Evolutionary conservation across 495 filamentous ascomycete species (phyloP), one percentile per base, ranked within the genome.

Genomic region (Polyplosphaeria fusca): DNA sequence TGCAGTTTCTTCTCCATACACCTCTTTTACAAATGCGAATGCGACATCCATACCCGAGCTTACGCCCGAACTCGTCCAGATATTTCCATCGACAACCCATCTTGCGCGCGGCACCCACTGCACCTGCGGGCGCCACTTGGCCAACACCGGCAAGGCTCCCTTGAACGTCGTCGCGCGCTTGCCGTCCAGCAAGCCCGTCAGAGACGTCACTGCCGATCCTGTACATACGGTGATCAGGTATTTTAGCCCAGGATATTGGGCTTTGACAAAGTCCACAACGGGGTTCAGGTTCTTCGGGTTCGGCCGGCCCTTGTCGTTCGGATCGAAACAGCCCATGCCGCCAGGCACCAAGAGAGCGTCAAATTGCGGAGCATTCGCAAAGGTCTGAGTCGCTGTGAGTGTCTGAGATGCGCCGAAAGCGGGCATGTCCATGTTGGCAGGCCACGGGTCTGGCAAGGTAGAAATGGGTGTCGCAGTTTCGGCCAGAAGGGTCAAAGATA

Each of bases 281-380:
- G 43, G 45, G 16, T 76, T 66, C 45, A 71, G 65, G n/a, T n/a
- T n/a, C n/a, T n/a, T n/a, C n/a, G n/a, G n/a, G n/a, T n/a, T n/a
- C n/a, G n/a, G n/a, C n/a, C n/a, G n/a, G n/a, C n/a, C n/a, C n/a
- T n/a, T n/a, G n/a, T n/a, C n/a, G 9, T 51, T 46, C 5, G 71
- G 58, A 7, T 67, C 55, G 1, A 79, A 74, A 7, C 73, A 68
- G 16, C 85, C 86, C 1, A 66, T 5, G 0, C 86, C 86, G 3
- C 86, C 86, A 0, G 66, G 85, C 3, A 90, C 70, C 42, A 89
- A 64, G 2, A 90, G 75, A 4, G 86, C 77, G 46, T 90, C 85
- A 7, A 87, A 66, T 9, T 68, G 70, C 2, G 61, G 60, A 0
- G 74, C 74, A 2, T 71, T 69, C 16, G 55, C 54, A 61, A 82